Base-by-base conservation (phyloP, 2,329 filamentous ascomycete species). In the Aspergillus sp. region DNA sequence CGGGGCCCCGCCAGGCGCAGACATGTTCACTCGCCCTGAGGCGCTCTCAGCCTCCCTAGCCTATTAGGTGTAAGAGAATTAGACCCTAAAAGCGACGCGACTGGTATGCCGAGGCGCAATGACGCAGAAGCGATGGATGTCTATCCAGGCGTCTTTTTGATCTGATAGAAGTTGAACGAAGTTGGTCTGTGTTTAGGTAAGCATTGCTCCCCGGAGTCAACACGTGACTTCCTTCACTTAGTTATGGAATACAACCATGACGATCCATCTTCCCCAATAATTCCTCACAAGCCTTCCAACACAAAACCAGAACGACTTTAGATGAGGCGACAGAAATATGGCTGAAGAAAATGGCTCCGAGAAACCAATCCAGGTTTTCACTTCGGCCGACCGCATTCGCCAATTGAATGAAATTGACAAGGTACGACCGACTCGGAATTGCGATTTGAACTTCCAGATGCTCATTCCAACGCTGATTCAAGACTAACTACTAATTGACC, bases 391-490 rank as follows among this genome's bases (percentile, higher is more conserved):
- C 71, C 90, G 90, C 63, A 91, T 96, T 63, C 81, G 87, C 57
- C 90, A 96, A 68, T 84, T 96, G 56, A 89, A 87, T 65, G 85
- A 88, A 43, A 90, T 96, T 66, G 91, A 96, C 76, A 84, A 84
- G 68, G 86, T 87, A 70, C 40, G 58, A 52, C 27, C 11, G 15
- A 40, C 40, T 43, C 40, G 9, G 31, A 33, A 17, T 41, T 44
- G 39, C 43, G 43, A 43, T 27, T 12, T 49, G 37, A 58, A 19
- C n/a, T 39, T 23, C 27, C 27, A n/a, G 27, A 57, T 31, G 14
- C 40, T 39, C 27, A n/a, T 45, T 39, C 11, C 31, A 27, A 49
- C 40, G 12, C 15, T 31, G 14, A 19, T 27, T 43, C 7, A 43
- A 31, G 27, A 52, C 48, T 54, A 54, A 58, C 52, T 31, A 43